Percentiles rank a stretch among this genome's conserved stretches.
phyloP scores from a whole-genome alignment of 1,284 basidiomycete genomes.

The Cutaneotrichosporon curvatum region DNA sequence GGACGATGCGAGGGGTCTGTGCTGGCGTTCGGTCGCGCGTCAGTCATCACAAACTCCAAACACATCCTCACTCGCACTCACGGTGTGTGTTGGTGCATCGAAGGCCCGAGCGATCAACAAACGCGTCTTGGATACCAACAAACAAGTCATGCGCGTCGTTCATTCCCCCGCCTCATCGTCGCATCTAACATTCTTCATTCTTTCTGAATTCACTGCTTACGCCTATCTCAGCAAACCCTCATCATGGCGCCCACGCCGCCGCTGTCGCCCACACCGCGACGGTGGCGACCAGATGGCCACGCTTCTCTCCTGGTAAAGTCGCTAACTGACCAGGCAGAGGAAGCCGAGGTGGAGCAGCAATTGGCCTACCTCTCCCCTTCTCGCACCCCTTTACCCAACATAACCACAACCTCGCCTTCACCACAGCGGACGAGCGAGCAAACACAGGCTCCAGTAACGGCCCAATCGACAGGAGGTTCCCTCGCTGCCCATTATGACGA shows the following conservation, averaged over 20 bases:
- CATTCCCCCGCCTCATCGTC: too few relatives aligned
- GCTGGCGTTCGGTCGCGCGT: too few relatives aligned
- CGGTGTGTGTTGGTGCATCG: not conserved
- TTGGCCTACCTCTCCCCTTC: constrained; percentile 16
- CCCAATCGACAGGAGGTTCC: constrained; percentile 10
- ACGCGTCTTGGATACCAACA: not conserved
- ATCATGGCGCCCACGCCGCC: constrained; percentile 27
- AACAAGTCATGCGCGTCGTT: too few relatives aligned
- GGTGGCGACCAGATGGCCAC: constrained; percentile 26
- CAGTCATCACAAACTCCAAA: not conserved
- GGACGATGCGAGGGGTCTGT: too few relatives aligned
- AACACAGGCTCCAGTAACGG: constrained; percentile 3
- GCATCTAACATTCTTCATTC: not conserved
- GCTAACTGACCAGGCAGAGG: constrained; percentile 10
- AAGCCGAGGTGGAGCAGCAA: constrained; percentile 8
- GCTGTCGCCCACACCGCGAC: constrained; percentile 34
- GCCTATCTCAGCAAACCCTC: not conserved
- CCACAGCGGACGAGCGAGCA: constrained; percentile 18
- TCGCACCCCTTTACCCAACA: constrained; percentile 13
- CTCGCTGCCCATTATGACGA: constrained; percentile 28
- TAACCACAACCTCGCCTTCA: constrained; percentile 36
- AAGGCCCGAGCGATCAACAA: not conserved
- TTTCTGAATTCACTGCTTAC: too few relatives aligned
- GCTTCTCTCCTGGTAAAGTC: constrained; percentile 28
- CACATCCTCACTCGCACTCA: not conserved